These are phyloP conservation scores for Oenanthe javanica DNA, from an alignment of 140 eudicot species.

Conservation along the genomic window DNA sequence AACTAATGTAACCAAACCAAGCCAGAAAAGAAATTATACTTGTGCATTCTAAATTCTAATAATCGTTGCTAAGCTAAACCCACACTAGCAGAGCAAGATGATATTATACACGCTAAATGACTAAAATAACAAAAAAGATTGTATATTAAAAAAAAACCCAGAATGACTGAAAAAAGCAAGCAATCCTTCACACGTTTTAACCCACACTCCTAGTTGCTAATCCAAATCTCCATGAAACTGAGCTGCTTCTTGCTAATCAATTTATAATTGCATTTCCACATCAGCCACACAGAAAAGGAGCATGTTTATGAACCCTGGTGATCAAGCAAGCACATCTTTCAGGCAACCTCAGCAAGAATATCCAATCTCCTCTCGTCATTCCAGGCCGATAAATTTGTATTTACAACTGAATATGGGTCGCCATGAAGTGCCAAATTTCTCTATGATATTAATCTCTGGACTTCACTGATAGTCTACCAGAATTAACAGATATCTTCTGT, in stretches of 20 bases:
- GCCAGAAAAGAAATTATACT: not conserved
- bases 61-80: constrained; percentile 20
- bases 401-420: not conserved
- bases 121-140: not conserved
- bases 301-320: not conserved
- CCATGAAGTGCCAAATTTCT: not conserved
- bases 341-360: not conserved
- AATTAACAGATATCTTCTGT: constrained; percentile 27
- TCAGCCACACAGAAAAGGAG: not conserved
- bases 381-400: not conserved
- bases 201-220: not conserved
- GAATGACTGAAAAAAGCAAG: not conserved
- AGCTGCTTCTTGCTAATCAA: not conserved
- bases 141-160: not conserved
- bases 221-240: not conserved
- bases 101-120: not conserved
- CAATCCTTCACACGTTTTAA: not conserved
- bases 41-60: not conserved
- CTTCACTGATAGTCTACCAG: constrained; percentile 24
- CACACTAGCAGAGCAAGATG: not conserved
- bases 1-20: not conserved
- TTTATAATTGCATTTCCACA: not conserved
- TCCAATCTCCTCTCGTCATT: not conserved
- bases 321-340: not conserved
- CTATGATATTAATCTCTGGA: constrained; percentile 17